Evolutionary conservation across 768 basidiomycete genomes (phyloP), one percentile per base, ranked within the genome.

Genomic region (Termitomyces sp.): DNA sequence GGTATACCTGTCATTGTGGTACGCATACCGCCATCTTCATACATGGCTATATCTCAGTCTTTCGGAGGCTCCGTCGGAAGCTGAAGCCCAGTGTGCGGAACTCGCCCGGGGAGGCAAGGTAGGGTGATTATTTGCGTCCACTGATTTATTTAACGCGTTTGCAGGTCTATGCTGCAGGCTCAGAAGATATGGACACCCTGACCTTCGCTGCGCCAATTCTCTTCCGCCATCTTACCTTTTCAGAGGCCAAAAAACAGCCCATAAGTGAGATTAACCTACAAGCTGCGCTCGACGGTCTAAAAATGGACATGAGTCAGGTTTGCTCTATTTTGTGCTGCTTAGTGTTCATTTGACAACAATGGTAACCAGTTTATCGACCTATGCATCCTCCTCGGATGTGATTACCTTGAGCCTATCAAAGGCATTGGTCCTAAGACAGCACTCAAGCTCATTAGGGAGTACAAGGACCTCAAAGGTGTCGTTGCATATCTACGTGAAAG

Each of bases 111-210:
- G 93, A 24, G 94, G 93, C 57, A 93, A 96, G 77, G 96, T 88
- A 52, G 6, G n/a, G 56, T 47, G 22, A 39, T 47, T 39, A 8
- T 13, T 53, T 24, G 26, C 24, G 12, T n/a, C 47, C 12, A 34
- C 15, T 54, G 44, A 48, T 51, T 16, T 49, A 39, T 6, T 37
- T 48, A 41, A 44, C 31, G 47, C 7, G 10, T 46, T 29, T 28
- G 49, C 63, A 94, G 92, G 93, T 98, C 28, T 98, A 92, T 69
- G 97, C 92, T 1, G 95, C 97, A 8, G 97, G 97, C 15, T 97
- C 95, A 0, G 97, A 98, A 73, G 97, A 99, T 72, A 99, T 99
- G 97, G 97, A 99, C 66, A 99, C 97, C 8, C 84, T 99, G 22
- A 99, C 97, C 0, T 99, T 99, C 77, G 82, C 84, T 63, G 77